Evolutionary conservation across 148 eudicot species (phyloP).

Genomic region (Cornus kousa): DNA sequence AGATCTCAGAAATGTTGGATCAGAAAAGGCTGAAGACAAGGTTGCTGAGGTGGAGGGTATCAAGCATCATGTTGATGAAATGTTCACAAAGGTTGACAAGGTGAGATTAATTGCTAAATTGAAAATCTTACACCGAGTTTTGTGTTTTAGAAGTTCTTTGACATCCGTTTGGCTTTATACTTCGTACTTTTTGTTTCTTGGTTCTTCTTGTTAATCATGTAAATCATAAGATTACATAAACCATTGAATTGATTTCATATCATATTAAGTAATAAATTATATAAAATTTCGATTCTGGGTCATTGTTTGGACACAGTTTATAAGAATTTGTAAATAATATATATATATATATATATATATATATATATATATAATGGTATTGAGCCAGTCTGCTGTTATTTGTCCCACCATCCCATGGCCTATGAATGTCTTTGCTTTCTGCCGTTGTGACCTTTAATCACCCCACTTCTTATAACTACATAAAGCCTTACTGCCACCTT

Average conservation of each 20-base stretch:
- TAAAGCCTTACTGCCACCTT: too few relatives aligned
- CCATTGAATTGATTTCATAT: not conserved
- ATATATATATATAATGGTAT: too few relatives aligned
- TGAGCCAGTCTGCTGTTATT: too few relatives aligned
- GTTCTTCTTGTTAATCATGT: not conserved
- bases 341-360: too few relatives aligned
- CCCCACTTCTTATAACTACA: too few relatives aligned
- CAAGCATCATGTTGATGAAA: conserved; percentile 35
- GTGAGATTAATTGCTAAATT: conserved; percentile 17
- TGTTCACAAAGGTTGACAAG: conserved; percentile 41
- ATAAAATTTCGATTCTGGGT: too few relatives aligned
- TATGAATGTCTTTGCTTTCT: too few relatives aligned
- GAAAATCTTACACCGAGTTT: not conserved
- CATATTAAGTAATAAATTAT: too few relatives aligned
- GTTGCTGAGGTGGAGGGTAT: conserved; percentile 27
- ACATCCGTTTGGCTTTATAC: not conserved
- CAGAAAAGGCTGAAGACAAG: conserved; percentile 15
- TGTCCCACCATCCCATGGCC: too few relatives aligned
- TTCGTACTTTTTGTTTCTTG: not conserved
- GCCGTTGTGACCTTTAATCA: too few relatives aligned
- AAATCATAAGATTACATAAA: conserved; percentile 2
- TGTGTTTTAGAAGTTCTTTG: not conserved
- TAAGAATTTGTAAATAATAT: too few relatives aligned
- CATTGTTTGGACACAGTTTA: too few relatives aligned
- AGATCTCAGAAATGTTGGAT: conserved; percentile 5